Conservation (phyloP, 192 early-diverging fungal species). For the Rhizophagus prolifer region DNA sequence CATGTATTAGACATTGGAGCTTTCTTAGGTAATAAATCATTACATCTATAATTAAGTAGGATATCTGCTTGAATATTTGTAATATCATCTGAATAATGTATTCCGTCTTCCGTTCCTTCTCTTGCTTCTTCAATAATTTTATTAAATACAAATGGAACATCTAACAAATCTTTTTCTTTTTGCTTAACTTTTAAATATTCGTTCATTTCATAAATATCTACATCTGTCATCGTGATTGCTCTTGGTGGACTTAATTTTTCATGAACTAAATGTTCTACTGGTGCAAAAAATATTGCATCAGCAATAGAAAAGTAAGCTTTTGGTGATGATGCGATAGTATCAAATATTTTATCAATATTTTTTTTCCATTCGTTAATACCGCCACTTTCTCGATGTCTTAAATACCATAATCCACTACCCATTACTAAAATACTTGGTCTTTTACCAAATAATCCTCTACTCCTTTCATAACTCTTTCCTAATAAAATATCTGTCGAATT, state of each 20-base stretch:
- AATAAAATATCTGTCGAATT: constrained; percentile 43
- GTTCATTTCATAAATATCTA: constrained; percentile 54
- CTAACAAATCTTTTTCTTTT: constrained; percentile 30
- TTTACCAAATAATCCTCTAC: background rate
- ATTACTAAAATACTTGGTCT: constrained; percentile 46
- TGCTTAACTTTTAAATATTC: constrained; percentile 44
- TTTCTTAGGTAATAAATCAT: constrained; percentile 42
- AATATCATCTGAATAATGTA: constrained; percentile 61
- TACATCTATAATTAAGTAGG: constrained; percentile 63
- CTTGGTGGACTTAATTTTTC: constrained; percentile 51
- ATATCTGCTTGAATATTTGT: constrained; percentile 52
- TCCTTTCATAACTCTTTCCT: background rate
- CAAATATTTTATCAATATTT: constrained; percentile 42
- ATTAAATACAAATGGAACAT: constrained; percentile 54
- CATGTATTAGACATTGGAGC: constrained; percentile 57
- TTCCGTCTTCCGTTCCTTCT: constrained; percentile 60
- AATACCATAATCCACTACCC: constrained; percentile 66
- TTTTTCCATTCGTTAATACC: constrained; percentile 47
- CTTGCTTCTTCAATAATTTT: constrained; percentile 41
- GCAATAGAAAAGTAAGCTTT: too few species aligned
- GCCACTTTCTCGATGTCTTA: constrained; percentile 49
- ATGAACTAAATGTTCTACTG: constrained; percentile 46
- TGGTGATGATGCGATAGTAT: constrained; percentile 14
- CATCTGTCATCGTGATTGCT: constrained; percentile 40
- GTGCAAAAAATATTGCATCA: constrained; percentile 20